Evolutionary conservation across 1,284 basidiomycete species (phyloP).

Genomic region (Moesziomyces antarcticus): DNA sequence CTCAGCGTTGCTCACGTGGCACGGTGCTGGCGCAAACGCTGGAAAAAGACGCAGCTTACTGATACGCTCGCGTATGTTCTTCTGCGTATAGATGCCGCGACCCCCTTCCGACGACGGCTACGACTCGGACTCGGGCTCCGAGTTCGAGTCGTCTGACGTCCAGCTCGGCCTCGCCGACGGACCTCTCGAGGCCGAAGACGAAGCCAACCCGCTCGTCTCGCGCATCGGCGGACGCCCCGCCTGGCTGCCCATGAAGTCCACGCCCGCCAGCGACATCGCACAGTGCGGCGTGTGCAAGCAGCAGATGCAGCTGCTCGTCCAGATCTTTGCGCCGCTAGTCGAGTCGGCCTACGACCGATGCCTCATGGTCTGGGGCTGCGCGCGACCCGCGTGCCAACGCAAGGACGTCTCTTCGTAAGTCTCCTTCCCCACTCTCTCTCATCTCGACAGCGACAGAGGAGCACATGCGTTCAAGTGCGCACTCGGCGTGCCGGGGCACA

Average conservation of each 20-base stretch:
- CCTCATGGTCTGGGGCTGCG: conserved; percentile 65
- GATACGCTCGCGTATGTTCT: conserved; percentile 9
- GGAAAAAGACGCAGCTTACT: neutral
- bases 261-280: conserved; percentile 39
- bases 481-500: conserved; percentile 34
- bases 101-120: conserved; percentile 55
- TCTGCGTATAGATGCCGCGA: conserved; percentile 40
- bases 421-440: neutral
- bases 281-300: conserved; percentile 53
- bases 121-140: conserved; percentile 57
- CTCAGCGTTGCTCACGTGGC: neutral
- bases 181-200: conserved; percentile 57
- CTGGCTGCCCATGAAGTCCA: conserved; percentile 57
- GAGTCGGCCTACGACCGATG: conserved; percentile 63
- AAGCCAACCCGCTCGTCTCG: conserved; percentile 65
- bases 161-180: conserved; percentile 65
- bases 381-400: conserved; percentile 58
- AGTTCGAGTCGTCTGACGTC: conserved; percentile 51
- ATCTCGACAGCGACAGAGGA: too few relatives aligned
- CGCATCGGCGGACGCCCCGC: conserved; percentile 63
- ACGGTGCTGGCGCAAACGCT: neutral
- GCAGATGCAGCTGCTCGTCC: conserved; percentile 65
- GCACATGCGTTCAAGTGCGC: too few relatives aligned
- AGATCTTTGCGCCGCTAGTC: conserved; percentile 66
- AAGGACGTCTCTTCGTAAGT: conserved; percentile 58